A percentile compares a stretch with the other conserved stretches of the same genome.
Conservation (phyloP, 2,329 filamentous ascomycete species). For the Botrytis sinoallii region DNA sequence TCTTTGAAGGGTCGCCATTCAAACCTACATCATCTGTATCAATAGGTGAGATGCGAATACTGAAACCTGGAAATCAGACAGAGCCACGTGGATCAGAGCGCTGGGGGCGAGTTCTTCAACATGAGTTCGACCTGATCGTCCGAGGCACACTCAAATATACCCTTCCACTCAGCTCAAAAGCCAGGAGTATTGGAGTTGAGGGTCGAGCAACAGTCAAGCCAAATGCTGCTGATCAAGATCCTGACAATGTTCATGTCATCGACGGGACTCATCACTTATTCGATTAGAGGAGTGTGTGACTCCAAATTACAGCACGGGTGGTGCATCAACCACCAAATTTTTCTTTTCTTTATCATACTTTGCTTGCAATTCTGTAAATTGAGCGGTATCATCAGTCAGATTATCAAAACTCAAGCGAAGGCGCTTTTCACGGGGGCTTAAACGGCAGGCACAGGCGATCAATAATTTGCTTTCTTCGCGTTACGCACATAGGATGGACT, state of each 20-base stretch:
- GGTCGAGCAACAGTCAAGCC: slow-evolving; percentile 59
- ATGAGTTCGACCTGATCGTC: slow-evolving; percentile 91
- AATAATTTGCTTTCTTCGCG: slow-evolving; percentile 6
- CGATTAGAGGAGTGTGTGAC: slow-evolving; percentile 4
- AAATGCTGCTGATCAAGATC: slow-evolving; percentile 43
- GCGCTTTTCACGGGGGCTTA: slow-evolving; percentile 17
- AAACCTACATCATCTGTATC: slow-evolving; percentile 69
- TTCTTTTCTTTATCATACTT: slow-evolving; percentile 12
- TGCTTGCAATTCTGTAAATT: slow-evolving; percentile 19
- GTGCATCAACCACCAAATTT: slow-evolving; percentile 12
- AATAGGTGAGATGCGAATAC: slow-evolving; percentile 77
- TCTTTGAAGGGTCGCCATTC: slow-evolving; percentile 87
- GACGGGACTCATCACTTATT: slow-evolving; percentile 15
- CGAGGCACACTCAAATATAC: slow-evolving; percentile 84
- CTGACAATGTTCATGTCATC: slow-evolving; percentile 33
- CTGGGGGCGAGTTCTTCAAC: slow-evolving; percentile 87
- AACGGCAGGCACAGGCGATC: slow-evolving; percentile 18
- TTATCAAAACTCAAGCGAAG: slow-evolving; percentile 18
- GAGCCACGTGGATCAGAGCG: slow-evolving; percentile 75
- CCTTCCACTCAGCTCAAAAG: slow-evolving; percentile 59
- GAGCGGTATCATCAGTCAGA: slow-evolving; percentile 18
- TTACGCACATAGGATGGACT: slow-evolving; percentile 13
- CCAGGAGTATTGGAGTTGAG: slow-evolving; percentile 58
- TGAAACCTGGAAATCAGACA: slow-evolving; percentile 83
- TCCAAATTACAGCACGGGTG: slow-evolving; percentile 1